Evolutionary conservation across 2,329 filamentous ascomycete species (phyloP), one percentile per base, ranked within the genome.

Genomic region (Cladosporium sp.): DNA sequence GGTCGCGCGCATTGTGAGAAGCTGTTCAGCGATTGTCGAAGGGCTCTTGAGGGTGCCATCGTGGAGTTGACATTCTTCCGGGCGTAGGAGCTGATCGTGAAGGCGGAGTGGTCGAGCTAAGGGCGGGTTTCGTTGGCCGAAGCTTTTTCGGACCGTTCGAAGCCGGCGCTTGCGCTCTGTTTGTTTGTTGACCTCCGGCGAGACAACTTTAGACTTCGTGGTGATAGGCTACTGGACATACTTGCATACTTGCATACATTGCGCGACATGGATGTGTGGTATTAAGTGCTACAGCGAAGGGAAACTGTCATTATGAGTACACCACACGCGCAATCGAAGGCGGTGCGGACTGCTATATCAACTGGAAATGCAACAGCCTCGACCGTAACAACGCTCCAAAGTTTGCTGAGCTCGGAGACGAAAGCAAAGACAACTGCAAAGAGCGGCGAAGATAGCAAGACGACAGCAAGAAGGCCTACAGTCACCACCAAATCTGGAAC

Each of bases 311-410:
- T 13, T 9, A 58, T 59, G 58, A 43, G 56, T 42, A 56, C 51
- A 18, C 18, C 47, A 29, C 53, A 56, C 18, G 38, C 41, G 13
- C 48, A 50, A 41, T 53, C 53, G 13, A 50, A 54, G 27, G 34
- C 47, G 7, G 58, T 63, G 18, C 59, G 58, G 41, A 29, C 38
- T 12, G 56, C 56, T 7, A 52, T 64, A 9, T 42, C 48, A 4
- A n/a, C 29, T 34, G 56, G 53, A 11, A 55, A 36, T 32, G 59
- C 61, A 41, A 56, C 56, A 19, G 37, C 55, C 7, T 55, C 56
- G 34, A 62, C 62, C 11, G 52, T 61, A 34, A 58, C 56, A 42
- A 59, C 54, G 51, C 52, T 64, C 18, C 62, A 62, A 49, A 48
- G 30, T 47, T 51, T 63, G 52, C 57, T 61, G 37, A 52, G 57